Conservation (phyloP, 2,329 filamentous ascomycete species). For the Fusarium nodosum region DNA sequence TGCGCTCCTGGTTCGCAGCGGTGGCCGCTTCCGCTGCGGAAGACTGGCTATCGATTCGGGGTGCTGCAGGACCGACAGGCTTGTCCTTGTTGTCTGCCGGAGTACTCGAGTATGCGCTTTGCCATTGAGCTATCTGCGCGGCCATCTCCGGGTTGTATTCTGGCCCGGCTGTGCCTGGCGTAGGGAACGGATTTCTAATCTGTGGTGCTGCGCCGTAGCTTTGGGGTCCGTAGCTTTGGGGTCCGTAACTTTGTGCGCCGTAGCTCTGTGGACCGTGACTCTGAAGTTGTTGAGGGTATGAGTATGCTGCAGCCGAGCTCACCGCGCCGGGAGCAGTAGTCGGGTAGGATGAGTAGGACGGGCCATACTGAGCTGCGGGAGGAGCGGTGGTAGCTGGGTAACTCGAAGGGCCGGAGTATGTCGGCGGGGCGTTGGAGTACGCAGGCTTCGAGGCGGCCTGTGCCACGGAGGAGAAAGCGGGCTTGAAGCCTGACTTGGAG, state of each 20-base stretch:
- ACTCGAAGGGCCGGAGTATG: slow-evolving; percentile 51
- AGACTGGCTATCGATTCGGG: slow-evolving; percentile 56
- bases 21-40: slow-evolving; percentile 49
- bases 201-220: slow-evolving; percentile 69
- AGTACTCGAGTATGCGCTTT: slow-evolving; percentile 84
- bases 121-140: slow-evolving; percentile 94
- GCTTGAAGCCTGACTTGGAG: slow-evolving; percentile 62
- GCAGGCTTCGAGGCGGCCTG: slow-evolving; percentile 56
- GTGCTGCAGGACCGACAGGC: slow-evolving; percentile 48
- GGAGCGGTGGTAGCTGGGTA: slow-evolving; percentile 55
- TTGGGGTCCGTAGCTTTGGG: slow-evolving; percentile 49
- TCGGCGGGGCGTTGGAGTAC: slow-evolving; percentile 52
- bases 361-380: slow-evolving; percentile 61
- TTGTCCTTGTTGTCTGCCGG: slow-evolving; percentile 57
- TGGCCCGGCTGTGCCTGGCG: slow-evolving; percentile 61
- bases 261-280: slow-evolving; percentile 52
- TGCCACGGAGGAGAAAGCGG: slow-evolving; percentile 63
- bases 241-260: slow-evolving; percentile 51
- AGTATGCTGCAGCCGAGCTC: slow-evolving; percentile 48
- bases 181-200: slow-evolving; percentile 85
- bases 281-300: slow-evolving; percentile 48
- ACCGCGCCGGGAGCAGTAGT: slow-evolving; percentile 44
- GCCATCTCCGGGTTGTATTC: slow-evolving; percentile 84
- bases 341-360: slow-evolving; percentile 58
- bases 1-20: slow-evolving; percentile 65